Conservation (phyloP, 2,329 filamentous ascomycete species). For the Setomelanomma holmii region DNA sequence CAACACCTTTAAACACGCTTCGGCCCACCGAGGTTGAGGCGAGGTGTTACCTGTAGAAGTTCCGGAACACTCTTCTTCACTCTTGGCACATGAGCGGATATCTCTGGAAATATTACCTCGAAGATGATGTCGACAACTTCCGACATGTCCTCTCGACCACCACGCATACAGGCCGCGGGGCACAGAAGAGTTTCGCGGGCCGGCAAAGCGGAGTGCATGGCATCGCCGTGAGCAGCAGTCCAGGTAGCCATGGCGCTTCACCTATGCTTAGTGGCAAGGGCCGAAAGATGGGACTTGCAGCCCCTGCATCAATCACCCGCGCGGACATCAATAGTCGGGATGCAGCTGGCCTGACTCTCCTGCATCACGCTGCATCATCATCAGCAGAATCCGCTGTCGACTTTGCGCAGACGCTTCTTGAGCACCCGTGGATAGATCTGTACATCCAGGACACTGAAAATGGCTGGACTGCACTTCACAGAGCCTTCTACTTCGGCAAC, state of each 20-base stretch:
- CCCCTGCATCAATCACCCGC: slow-evolving; percentile 56
- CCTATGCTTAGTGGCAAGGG: slow-evolving; percentile 50
- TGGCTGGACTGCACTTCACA: slow-evolving; percentile 94
- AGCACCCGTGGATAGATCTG: slow-evolving; percentile 83
- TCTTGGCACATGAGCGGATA: slow-evolving; percentile 84
- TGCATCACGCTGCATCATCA: slow-evolving; percentile 85
- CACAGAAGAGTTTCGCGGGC: slow-evolving; percentile 57
- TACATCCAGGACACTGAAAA: slow-evolving; percentile 89
- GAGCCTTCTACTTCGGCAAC: slow-evolving; percentile 89
- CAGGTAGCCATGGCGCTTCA: slow-evolving; percentile 56
- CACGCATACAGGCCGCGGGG: slow-evolving; percentile 63
- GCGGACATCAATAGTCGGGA: slow-evolving; percentile 87
- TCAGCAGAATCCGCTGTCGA: slow-evolving; percentile 70
- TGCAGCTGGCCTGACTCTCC: slow-evolving; percentile 77
- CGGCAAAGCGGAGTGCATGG: slow-evolving; percentile 41
- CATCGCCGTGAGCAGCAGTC: slow-evolving; percentile 53
- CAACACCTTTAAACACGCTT: slow-evolving; percentile 88
- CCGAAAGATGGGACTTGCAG: slow-evolving; percentile 31
- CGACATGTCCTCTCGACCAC: slow-evolving; percentile 82
- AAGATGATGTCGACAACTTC: slow-evolving; percentile 97
- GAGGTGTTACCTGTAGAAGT: slow-evolving; percentile 74
- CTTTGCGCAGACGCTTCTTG: slow-evolving; percentile 81
- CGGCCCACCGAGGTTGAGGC: slow-evolving; percentile 85
- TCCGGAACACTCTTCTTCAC: slow-evolving; percentile 50
- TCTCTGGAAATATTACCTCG: slow-evolving; percentile 95